phyloP scores from a whole-genome alignment of 1,284 basidiomycete genomes.

The Flammula alnicola region DNA sequence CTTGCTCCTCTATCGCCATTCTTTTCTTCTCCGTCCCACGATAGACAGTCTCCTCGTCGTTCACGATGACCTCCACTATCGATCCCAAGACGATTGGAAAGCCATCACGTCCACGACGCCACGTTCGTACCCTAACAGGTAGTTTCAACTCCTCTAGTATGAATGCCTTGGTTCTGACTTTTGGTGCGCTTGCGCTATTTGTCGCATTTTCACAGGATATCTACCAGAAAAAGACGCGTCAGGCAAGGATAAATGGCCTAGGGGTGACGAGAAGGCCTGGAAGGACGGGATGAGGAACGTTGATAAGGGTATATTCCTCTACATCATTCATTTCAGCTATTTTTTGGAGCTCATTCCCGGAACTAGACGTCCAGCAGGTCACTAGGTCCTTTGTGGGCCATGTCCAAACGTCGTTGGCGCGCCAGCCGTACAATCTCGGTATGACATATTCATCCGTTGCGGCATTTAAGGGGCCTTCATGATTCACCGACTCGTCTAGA shows the following conservation, averaged over 20 bases:
- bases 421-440: slow-evolving; percentile 85
- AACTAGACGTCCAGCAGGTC: slow-evolving; percentile 64
- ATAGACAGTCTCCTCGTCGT: slow-evolving; percentile 14
- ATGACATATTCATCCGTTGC: slow-evolving; percentile 18
- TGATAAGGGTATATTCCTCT: slow-evolving; percentile 53
- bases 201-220: slow-evolving; percentile 55
- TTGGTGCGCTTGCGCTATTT: slow-evolving; percentile 1
- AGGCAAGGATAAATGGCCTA: slow-evolving; percentile 85
- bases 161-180: background rate
- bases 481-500: slow-evolving; percentile 54
- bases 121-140: slow-evolving; percentile 80
- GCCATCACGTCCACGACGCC: slow-evolving; percentile 60
- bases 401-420: slow-evolving; percentile 85
- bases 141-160: background rate
- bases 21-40: slow-evolving; percentile 1
- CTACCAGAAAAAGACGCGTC: slow-evolving; percentile 72
- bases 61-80: slow-evolving; percentile 56
- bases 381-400: slow-evolving; percentile 84
- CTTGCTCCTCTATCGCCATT: slow-evolving; percentile 19
- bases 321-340: slow-evolving; percentile 8
- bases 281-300: slow-evolving; percentile 66
- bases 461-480: background rate
- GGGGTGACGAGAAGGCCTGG: slow-evolving; percentile 83
- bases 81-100: slow-evolving; percentile 70
- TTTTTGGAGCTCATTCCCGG: slow-evolving; percentile 9